phyloP scores from a whole-genome alignment of 2,329 filamentous ascomycete species.

The Lasiodiplodia sp. region DNA sequence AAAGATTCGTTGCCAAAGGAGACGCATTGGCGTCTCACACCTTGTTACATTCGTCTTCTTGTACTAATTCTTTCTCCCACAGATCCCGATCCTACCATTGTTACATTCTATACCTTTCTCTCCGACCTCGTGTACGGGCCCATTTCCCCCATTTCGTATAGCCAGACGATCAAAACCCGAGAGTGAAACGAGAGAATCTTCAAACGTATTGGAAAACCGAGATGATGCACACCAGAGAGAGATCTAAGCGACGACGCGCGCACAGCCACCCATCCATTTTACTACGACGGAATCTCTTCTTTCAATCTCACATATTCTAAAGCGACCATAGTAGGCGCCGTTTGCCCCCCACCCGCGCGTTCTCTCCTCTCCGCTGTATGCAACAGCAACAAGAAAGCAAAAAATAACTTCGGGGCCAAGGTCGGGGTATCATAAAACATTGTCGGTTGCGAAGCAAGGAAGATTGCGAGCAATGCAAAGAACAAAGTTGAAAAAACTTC shows the following conservation, averaged over 20 bases:
- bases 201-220: not conserved
- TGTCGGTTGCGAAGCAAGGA: not conserved
- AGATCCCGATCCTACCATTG: no score
- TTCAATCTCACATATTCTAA: not conserved
- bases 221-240: not conserved
- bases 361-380: not conserved
- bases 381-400: not conserved
- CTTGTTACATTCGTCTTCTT: no score
- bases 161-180: not conserved
- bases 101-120: no score
- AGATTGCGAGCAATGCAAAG: conserved; percentile 1
- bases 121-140: no score
- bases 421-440: not conserved
- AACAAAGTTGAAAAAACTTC: not conserved
- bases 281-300: not conserved
- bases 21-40: no score
- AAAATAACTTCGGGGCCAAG: not conserved
- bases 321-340: not conserved
- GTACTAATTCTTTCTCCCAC: no score
- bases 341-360: not conserved
- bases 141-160: no score
- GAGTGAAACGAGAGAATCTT: not conserved
- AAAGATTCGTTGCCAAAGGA: no score
- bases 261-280: not conserved
- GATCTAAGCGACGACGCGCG: not conserved